Conservation (phyloP, 2,329 filamentous ascomycete genomes). For the Penicillium paneum region DNA sequence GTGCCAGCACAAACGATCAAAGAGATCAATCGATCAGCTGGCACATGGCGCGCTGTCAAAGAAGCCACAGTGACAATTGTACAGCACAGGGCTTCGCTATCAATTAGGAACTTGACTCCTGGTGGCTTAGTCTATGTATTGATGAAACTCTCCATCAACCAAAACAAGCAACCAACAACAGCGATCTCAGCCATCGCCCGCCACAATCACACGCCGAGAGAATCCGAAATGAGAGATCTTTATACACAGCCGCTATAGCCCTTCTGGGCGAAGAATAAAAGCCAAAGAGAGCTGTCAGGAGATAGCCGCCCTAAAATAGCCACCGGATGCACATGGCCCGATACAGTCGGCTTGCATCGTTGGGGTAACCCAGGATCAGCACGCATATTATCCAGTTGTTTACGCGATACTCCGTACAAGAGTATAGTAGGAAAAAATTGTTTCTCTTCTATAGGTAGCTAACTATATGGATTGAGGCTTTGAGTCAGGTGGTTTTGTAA, state of each 20-base stretch:
- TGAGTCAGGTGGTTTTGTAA: neutral
- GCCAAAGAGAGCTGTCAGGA: conserved; percentile 21
- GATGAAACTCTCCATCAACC: neutral
- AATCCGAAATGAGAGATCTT: conserved; percentile 12
- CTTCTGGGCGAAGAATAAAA: conserved; percentile 9
- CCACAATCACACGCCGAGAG: conserved; percentile 21
- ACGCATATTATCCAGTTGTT: conserved; percentile 1
- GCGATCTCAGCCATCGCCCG: conserved; percentile 12
- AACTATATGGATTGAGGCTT: neutral
- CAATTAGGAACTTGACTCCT: neutral
- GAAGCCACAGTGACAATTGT: neutral
- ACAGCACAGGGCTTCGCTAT: neutral
- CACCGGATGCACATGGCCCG: conserved; percentile 6
- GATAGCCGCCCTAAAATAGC: conserved; percentile 14
- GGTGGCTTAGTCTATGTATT: neutral
- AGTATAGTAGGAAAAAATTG: neutral
- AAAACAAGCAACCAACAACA: conserved; percentile 18
- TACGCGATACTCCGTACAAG: neutral
- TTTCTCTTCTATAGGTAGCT: neutral
- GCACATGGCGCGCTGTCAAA: neutral
- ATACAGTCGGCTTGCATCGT: conserved; percentile 1
- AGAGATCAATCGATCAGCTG: neutral
- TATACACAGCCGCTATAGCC: conserved; percentile 18
- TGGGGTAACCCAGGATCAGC: neutral
- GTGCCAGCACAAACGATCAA: neutral